Evolutionary conservation across 1,139 yeast species (phyloP), one percentile per base, ranked within the genome.

Genomic region (Lodderomyces elongisporus): DNA sequence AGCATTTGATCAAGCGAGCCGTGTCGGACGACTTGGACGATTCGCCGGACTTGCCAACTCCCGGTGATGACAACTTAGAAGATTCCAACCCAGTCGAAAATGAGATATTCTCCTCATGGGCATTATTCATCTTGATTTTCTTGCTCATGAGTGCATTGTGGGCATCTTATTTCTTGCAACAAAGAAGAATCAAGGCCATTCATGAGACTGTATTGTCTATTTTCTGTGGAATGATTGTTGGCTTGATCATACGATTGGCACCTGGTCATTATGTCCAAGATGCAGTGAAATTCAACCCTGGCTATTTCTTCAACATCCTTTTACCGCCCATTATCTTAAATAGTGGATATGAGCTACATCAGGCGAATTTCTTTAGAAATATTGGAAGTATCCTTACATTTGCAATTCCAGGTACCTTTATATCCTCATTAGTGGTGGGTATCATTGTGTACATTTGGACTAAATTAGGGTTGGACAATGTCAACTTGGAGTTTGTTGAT

Each of bases 231-330:
- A 89, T 88, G 97, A 70, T 87, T 33, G 95, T 93, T 17, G 99
- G 99, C 0, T 61, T 93, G 30, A 75, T 91, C 29, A 88, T 93
- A 42, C 73, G 98, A 45, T 71, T 89, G 16, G 74, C 87, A 4
- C 98, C 98, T 0, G 98, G 98, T 24, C 97, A 88, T 56, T 88
- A 87, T 55, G 93, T 93, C 46, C 98, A 93, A 61, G 95, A 89
- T 51, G 89, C 95, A 6, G 96, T 93, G 34, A 88, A 95, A 40
- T 93, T 93, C 69, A 89, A 91, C 47, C 85, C 95, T 29, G 77
- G 93, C 22, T 91, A 91, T 58, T 93, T 93, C 60, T 93, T 93
- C 72, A 93, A 93, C 54, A 79, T 93, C 31, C 65, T 93, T 39
- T 71, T 93, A 44, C 99, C 99, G 2, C 99, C 99, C 1, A 93